phyloP scores from a whole-genome alignment of 2,329 filamentous ascomycete species.

The Diplodia corticola region DNA sequence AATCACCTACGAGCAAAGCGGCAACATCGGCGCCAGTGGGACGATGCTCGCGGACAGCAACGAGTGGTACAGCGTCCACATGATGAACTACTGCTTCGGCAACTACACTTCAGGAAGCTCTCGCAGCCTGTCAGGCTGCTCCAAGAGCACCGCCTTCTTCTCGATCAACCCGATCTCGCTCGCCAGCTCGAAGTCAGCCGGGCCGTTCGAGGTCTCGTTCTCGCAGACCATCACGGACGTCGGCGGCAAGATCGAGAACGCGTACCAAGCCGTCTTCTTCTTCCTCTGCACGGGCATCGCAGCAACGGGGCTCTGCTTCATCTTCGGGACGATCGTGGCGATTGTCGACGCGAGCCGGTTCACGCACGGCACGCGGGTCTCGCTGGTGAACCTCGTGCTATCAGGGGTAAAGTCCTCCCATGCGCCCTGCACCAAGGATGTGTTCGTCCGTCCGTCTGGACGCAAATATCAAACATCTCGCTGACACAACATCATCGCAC shows the following conservation, averaged over 20 bases:
- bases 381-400: constrained; percentile 49
- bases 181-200: constrained; percentile 47
- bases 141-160: constrained; percentile 51
- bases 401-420: not conserved
- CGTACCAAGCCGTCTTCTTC: constrained; percentile 47
- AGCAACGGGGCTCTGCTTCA: constrained; percentile 38
- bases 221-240: constrained; percentile 24
- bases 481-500: not conserved
- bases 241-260: constrained; percentile 1
- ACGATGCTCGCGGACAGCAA: constrained; percentile 53
- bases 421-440: not conserved
- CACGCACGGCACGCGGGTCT: constrained; percentile 43
- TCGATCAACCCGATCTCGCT: constrained; percentile 52
- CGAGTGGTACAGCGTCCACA: constrained; percentile 58
- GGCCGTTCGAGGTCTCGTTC: constrained; percentile 44
- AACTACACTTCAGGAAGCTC: constrained; percentile 36
- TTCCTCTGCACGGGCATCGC: constrained; percentile 56
- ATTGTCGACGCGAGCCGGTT: constrained; percentile 44
- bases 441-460: too few species aligned
- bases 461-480: too few species aligned
- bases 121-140: constrained; percentile 53
- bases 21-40: constrained; percentile 34
- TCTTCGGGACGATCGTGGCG: constrained; percentile 47
- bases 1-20: constrained; percentile 27
- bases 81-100: constrained; percentile 56